Conservation (phyloP, 139 green algal species). For the Closterium sp. region DNA sequence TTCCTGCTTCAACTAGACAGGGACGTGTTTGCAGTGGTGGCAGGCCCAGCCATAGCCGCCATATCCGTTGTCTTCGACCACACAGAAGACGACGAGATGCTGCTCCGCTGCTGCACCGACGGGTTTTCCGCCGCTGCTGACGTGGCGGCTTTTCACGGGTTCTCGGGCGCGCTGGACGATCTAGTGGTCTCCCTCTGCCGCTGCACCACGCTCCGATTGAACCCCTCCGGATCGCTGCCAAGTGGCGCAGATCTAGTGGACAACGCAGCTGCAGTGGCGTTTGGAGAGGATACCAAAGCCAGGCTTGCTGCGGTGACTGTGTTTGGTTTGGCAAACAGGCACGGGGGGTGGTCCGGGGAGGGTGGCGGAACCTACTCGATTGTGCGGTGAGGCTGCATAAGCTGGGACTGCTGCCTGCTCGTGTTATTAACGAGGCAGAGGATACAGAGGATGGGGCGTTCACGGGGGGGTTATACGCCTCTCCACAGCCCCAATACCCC, state of each 20-base stretch:
- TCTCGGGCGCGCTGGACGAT: conserved; percentile 62
- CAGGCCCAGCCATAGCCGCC: conserved; percentile 83
- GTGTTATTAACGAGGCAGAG: neutral
- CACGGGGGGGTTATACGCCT: neutral
- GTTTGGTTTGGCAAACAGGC: conserved; percentile 74
- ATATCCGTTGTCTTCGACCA: conserved; percentile 88
- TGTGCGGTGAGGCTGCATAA: conserved; percentile 77
- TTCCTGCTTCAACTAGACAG: conserved; percentile 57
- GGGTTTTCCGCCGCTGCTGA: conserved; percentile 59
- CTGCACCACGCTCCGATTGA: conserved; percentile 63
- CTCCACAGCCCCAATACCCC: neutral
- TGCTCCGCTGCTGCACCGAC: conserved; percentile 59
- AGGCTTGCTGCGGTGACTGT: conserved; percentile 69
- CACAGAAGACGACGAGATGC: conserved; percentile 57
- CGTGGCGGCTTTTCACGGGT: conserved; percentile 58
- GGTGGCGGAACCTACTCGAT: conserved; percentile 86
- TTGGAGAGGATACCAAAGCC: conserved; percentile 72
- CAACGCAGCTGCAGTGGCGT: conserved; percentile 61
- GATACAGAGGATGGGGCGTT: conserved; percentile 1
- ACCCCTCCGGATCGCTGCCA: conserved; percentile 34
- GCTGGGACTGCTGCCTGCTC: conserved; percentile 68
- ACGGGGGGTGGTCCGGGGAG: conserved; percentile 79
- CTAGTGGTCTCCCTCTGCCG: conserved; percentile 71
- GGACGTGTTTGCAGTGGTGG: conserved; percentile 88
- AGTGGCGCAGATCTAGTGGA: neutral